Base-by-base conservation (phyloP, 78 protist species). In the Dictyostelium brefeldianum region DNA sequence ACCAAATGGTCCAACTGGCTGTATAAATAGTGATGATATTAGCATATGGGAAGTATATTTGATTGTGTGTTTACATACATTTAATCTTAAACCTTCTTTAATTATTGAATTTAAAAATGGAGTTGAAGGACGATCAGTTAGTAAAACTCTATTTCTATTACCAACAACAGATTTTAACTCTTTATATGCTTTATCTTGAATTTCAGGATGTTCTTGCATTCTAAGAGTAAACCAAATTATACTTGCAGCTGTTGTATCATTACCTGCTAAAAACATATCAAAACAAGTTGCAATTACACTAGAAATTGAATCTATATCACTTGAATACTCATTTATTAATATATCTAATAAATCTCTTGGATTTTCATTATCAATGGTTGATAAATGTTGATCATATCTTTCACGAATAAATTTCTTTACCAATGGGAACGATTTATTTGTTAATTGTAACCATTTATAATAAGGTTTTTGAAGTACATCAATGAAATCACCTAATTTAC, bases 81-180 rank as follows among this genome's bases (percentile, higher is more conserved):
- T 31, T 25, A 56, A 59, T 77, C 93, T 78, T 27, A 77, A 14
- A 7, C 29, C 14, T 12, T 87, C 93, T 57, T 87, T 87, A 27
- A 87, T 87, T 15, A 73, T 54, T 74, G 93, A 83, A 22, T 59
- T 65, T 15, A 78, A 6, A 50, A 36, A 78, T 5, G 83, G 79
- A 7, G 79, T 73, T 43, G 47, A 43, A 8, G 56, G 51, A 15
- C 79, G 14, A 31, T 73, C 79, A 2, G 79, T n/a, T 46, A 73
- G 46, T 46, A n/a, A 20, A 9, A 78, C 70, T 31, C 18, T 29
- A 14, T 36, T 29, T 10, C 59, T 29, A 20, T 78, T 36, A 56
- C 71, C 47, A 9, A 78, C 56, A 22, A 11, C 64, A 15, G 25
- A 36, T 54, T 20, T 59, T 3, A 84, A 22, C 59, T 84, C 92